Base-by-base conservation (phyloP, 495 filamentous ascomycete species). In the Emericellopsis terricola region DNA sequence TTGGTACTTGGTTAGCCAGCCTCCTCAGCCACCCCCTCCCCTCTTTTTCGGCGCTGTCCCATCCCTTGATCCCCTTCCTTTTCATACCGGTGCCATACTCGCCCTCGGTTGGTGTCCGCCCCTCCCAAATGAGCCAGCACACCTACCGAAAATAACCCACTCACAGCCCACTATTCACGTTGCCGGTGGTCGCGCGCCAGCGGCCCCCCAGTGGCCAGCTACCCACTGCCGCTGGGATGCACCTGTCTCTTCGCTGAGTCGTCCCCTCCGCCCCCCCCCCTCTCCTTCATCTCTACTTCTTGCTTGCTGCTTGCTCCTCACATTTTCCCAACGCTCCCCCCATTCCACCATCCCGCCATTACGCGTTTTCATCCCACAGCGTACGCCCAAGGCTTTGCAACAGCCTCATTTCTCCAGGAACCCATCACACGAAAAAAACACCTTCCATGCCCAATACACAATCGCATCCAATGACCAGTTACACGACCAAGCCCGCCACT, bases 401-500 rank as follows among this genome's bases (percentile, higher is more conserved):
- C 19, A 35, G 26, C 35, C 26, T 37, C 35, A 23, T 18, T 15
- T 19, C 28, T 43, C n/a, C 44, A 36, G 38, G 41, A 38, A 29
- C 27, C 38, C 37, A 39, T 37, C 37, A 26, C 38, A 40, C 34
- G 27, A 34, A 34, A n/a, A n/a, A n/a, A n/a, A 3, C n/a, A 35
- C 23, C 39, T 59, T 63, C 64, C 56, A 71, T 71, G 67, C 64
- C 48, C 49, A 52, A 27, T 45, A 57, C 57, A 68, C 43, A 55
- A 40, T 47, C 52, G 64, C 63, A 24, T 35, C 33, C 58, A 71
- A 71, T 71, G 67, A 65, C 57, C 64, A 62, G 54, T 49, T 52
- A 46, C 53, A 60, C 50, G 48, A 49, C 49, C 19, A 45, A 51
- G 30, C 53, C 60, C 58, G 62, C 56, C 50, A 44, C 55, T 61